Percentiles rank a stretch among this genome's conserved stretches.
Conservation (phyloP, 305 asterid species). For the Petunia hybrid region DNA sequence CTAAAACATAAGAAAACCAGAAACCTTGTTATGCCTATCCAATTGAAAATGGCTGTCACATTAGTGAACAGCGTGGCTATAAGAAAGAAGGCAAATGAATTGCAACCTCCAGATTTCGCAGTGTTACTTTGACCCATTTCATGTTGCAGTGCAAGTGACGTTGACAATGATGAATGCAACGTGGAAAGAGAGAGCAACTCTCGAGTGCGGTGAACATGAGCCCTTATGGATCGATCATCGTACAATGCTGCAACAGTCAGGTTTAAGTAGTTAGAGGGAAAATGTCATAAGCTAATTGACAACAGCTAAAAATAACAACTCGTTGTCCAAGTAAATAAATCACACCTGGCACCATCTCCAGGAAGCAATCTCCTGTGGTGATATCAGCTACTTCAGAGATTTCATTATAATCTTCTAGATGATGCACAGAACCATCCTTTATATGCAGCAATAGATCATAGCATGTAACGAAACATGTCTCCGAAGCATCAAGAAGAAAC, state of each 20-base stretch:
- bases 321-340: slow-evolving; percentile 31
- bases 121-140: slow-evolving; percentile 56
- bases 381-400: slow-evolving; percentile 90
- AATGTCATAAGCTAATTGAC: slow-evolving; percentile 24
- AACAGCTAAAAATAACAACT: slow-evolving; percentile 8
- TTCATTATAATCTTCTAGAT: slow-evolving; percentile 84
- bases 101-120: slow-evolving; percentile 65
- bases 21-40: slow-evolving; percentile 20
- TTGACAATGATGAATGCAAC: slow-evolving; percentile 78
- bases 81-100: slow-evolving; percentile 24
- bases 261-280: slow-evolving; percentile 37
- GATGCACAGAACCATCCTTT: slow-evolving; percentile 77
- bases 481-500: slow-evolving; percentile 92
- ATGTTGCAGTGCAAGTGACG: slow-evolving; percentile 77
- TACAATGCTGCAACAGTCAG: slow-evolving; percentile 67
- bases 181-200: slow-evolving; percentile 79
- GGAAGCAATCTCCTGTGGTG: slow-evolving; percentile 69
- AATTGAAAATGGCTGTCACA: slow-evolving; percentile 25
- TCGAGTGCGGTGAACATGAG: slow-evolving; percentile 83
- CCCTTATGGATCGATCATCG: slow-evolving; percentile 91
- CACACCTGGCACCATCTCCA: slow-evolving; percentile 89
- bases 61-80: background rate
- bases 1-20: slow-evolving; percentile 44
- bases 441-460: slow-evolving; percentile 78
- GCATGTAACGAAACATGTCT: slow-evolving; percentile 85